These are phyloP conservation scores for Aspergillus ellipticus DNA, from an alignment of 495 filamentous ascomycete species.

Conservation along the genomic window DNA sequence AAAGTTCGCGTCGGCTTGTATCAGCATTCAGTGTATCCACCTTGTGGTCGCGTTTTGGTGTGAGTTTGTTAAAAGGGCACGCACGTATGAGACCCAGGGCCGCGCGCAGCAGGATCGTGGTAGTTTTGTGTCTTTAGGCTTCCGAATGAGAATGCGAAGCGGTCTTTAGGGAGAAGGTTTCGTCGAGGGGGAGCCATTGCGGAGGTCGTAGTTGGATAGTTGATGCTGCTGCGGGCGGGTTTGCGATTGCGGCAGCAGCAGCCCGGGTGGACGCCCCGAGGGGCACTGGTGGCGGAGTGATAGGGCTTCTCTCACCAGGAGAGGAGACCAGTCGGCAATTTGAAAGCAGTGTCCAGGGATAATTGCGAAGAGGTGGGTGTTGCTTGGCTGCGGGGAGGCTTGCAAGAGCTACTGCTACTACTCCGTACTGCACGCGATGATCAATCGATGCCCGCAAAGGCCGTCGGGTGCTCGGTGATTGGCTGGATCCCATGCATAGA, in stretches of 20 bases:
- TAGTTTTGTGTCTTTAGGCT: conserved; percentile 59
- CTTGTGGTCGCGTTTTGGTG: not conserved
- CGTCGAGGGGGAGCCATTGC: conserved; percentile 54
- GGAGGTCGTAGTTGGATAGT: not conserved
- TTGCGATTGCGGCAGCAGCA: conserved; percentile 14
- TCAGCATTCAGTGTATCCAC: conserved; percentile 7
- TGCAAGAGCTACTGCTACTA: not conserved
- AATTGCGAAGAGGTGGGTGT: not conserved
- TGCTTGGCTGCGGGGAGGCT: not conserved
- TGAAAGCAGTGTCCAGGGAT: not conserved
- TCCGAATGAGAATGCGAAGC: conserved; percentile 55
- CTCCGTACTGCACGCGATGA: not conserved
- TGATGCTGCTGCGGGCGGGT: conserved; percentile 13
- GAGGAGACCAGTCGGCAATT: not conserved
- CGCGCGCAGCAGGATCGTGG: conserved; percentile 52
- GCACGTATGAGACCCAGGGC: conserved; percentile 52
- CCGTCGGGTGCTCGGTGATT: not conserved
- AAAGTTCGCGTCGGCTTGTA: conserved; percentile 10
- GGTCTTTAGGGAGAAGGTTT: conserved; percentile 58
- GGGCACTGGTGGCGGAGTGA: conserved; percentile 8
- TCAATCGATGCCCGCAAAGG: not conserved
- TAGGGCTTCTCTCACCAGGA: conserved; percentile 1
- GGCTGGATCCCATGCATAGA: not conserved
- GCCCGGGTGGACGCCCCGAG: conserved; percentile 14
- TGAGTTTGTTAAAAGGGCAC: conserved; percentile 15